Conservation (phyloP, 805 yeast genomes). For the Ogataea polymorpha region DNA sequence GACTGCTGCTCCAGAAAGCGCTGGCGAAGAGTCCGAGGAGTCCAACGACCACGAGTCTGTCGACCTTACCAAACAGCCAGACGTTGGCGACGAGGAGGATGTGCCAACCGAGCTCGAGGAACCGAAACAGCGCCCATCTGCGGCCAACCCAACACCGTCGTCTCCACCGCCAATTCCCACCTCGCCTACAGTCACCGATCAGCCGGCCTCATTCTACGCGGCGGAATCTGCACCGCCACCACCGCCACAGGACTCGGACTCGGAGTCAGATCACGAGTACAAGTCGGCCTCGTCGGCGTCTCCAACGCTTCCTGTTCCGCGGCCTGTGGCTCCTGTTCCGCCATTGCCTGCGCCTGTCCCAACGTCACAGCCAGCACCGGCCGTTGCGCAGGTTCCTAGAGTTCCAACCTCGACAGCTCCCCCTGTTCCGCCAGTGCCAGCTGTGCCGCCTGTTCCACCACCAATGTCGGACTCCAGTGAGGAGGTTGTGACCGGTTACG, state of each 20-base stretch:
- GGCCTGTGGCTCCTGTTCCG: constrained; percentile 9
- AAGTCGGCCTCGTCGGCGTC: constrained; percentile 5
- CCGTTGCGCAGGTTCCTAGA: constrained; percentile 1
- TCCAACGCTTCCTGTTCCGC: constrained; percentile 8
- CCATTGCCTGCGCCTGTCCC: constrained; percentile 3
- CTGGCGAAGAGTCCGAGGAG: constrained; percentile 6
- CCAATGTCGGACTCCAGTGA: constrained; percentile 16
- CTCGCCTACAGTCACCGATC: background rate
- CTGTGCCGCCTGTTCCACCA: constrained; percentile 7
- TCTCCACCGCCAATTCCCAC: too few relatives aligned
- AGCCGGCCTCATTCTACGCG: background rate
- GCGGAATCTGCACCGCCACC: background rate
- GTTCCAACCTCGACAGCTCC: background rate
- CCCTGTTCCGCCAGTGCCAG: constrained; percentile 11
- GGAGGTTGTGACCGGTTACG: constrained; percentile 53
- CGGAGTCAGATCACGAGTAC: background rate
- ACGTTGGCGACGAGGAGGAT: constrained; percentile 7
- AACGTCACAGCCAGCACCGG: constrained; percentile 15
- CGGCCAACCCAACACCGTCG: background rate
- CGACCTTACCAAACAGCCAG: constrained; percentile 4
- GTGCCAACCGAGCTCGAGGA: constrained; percentile 1
- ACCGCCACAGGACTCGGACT: background rate
- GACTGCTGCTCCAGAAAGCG: background rate
- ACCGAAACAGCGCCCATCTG: background rate
- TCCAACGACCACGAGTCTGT: constrained; percentile 6